Evolutionary conservation across 2,329 filamentous ascomycete species (phyloP).

Genomic region (Mycocentrospora acerina): DNA sequence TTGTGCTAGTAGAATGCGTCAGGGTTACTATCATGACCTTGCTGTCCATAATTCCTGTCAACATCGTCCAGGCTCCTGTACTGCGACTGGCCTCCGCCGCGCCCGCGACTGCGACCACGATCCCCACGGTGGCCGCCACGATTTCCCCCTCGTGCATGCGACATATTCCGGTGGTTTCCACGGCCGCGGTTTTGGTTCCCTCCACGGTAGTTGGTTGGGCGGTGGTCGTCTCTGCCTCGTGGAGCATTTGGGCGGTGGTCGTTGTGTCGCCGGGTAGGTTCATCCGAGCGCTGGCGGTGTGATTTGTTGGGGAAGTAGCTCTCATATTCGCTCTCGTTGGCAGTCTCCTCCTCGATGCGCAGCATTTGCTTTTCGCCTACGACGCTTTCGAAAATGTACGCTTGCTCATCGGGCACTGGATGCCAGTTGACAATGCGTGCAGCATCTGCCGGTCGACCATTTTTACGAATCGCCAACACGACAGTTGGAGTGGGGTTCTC

Average conservation of each 20-base stretch:
- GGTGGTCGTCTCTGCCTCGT: constrained; percentile 27
- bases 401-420: constrained; percentile 68
- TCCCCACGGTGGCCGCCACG: constrained; percentile 47
- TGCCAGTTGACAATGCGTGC: constrained; percentile 82
- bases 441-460: constrained; percentile 76
- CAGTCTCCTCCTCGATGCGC: constrained; percentile 70
- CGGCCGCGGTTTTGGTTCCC: constrained; percentile 37
- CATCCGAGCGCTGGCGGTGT: constrained; percentile 35
- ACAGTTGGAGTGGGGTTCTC: constrained; percentile 78
- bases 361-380: constrained; percentile 86
- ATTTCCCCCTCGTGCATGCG: constrained; percentile 38
- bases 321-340: constrained; percentile 64
- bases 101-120: constrained; percentile 35
- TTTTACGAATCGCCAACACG: constrained; percentile 77
- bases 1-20: constrained; percentile 34
- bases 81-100: constrained; percentile 35
- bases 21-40: constrained; percentile 35
- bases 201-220: constrained; percentile 31
- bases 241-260: constrained; percentile 27
- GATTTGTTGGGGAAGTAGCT: constrained; percentile 65
- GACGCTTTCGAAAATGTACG: constrained; percentile 75
- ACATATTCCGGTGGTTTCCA: constrained; percentile 28
- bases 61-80: constrained; percentile 51
- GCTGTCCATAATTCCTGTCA: constrained; percentile 28
- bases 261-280: constrained; percentile 48